Evolutionary conservation across 306 rosid genomes (phyloP).

Genomic region (Calophaca sinica): DNA sequence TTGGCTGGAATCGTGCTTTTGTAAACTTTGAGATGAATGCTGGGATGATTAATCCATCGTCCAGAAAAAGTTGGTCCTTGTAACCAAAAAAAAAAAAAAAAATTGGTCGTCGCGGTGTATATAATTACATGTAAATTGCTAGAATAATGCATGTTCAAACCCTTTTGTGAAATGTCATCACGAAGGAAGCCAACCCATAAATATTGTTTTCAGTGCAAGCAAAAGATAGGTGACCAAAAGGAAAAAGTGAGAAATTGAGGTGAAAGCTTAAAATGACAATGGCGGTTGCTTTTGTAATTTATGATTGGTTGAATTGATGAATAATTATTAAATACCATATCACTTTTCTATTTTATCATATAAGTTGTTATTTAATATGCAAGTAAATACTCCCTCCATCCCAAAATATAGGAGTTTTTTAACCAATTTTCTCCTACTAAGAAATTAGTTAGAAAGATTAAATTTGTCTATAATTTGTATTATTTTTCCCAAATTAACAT

Average conservation of each 20-base stretch:
- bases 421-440: no score
- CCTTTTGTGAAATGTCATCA: constrained; percentile 48
- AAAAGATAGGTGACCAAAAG: constrained; percentile 15
- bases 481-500: no score
- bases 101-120: not conserved
- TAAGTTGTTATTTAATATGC: no score
- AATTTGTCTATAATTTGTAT: no score
- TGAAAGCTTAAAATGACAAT: constrained; percentile 28
- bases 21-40: constrained; percentile 11
- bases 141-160: constrained; percentile 44
- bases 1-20: no score
- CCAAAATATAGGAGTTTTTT: no score
- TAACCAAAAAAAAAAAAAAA: no score
- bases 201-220: constrained; percentile 33
- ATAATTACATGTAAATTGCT: constrained; percentile 19
- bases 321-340: not conserved
- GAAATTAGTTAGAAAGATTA: no score
- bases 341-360: not conserved
- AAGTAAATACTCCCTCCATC: no score
- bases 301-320: not conserved
- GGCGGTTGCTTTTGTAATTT: constrained; percentile 30
- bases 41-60: constrained; percentile 3
- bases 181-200: not conserved
- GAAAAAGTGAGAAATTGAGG: constrained; percentile 22
- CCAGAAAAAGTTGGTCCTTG: not conserved